phyloP scores from a whole-genome alignment of 257 asterid species.

The Thymus mandschuricus region DNA sequence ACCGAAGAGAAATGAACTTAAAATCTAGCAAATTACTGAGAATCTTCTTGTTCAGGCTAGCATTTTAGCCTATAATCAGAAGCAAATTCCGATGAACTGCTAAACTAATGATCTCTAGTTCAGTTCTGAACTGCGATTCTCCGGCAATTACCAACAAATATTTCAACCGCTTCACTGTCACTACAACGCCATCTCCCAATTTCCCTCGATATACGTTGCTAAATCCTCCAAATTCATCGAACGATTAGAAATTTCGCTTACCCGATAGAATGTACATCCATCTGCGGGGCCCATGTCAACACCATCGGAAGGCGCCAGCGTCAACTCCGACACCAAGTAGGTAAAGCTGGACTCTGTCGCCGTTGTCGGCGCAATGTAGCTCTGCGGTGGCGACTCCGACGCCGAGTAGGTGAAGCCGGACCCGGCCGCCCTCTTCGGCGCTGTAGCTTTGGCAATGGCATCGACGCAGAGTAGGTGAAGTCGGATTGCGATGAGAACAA shows the following conservation, averaged over 20 bases:
- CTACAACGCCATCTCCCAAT: slow-evolving; percentile 60
- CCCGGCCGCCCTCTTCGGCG: no score
- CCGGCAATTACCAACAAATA: slow-evolving; percentile 84
- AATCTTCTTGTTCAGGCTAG: slow-evolving; percentile 69
- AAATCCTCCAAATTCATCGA: slow-evolving; percentile 64
- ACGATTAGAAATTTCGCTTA: slow-evolving; percentile 21
- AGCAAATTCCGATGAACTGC: slow-evolving; percentile 95
- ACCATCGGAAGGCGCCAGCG: no score
- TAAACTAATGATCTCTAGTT: slow-evolving; percentile 82
- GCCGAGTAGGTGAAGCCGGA: no score
- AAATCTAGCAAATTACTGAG: slow-evolving; percentile 20
- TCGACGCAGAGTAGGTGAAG: no score
- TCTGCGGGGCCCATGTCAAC: no score
- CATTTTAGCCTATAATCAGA: slow-evolving; percentile 77
- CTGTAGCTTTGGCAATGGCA: no score
- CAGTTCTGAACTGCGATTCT: slow-evolving; percentile 80
- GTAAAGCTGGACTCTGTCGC: no score
- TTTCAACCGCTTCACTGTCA: slow-evolving; percentile 88
- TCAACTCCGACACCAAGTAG: no score
- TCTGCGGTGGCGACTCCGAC: no score
- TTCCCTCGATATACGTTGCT: slow-evolving; percentile 88
- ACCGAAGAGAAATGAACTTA: no score
- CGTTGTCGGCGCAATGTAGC: no score
- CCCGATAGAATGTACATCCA: slow-evolving; percentile 43
- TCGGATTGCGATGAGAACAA: no score